These are phyloP conservation scores for Ceriops decandra DNA, from an alignment of 345 rosid genomes.

Conservation along the genomic window DNA sequence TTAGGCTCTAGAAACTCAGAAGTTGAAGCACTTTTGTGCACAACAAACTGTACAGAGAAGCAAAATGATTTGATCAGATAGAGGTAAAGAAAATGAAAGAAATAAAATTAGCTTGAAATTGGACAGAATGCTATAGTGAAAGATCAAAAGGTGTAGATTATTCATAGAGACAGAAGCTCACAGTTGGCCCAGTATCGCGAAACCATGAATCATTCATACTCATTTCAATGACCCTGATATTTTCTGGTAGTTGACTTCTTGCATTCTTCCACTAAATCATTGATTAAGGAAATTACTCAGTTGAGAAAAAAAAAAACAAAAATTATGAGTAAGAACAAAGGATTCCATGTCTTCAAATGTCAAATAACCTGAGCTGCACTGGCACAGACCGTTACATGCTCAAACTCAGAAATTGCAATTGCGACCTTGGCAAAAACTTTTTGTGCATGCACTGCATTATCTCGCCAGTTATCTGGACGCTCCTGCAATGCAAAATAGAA, in stretches of 20 bases:
- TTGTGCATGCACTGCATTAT: conserved; percentile 59
- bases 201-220: conserved; percentile 97
- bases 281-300: conserved; percentile 3
- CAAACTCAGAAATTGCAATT: conserved; percentile 69
- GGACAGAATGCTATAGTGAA: no score
- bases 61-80: not conserved
- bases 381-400: conserved; percentile 88
- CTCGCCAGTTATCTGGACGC: conserved; percentile 89
- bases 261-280: conserved; percentile 77
- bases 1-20: conserved; percentile 30
- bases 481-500: conserved; percentile 47
- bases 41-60: conserved; percentile 49
- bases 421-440: conserved; percentile 59
- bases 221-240: conserved; percentile 81
- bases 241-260: conserved; percentile 59
- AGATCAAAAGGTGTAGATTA: no score
- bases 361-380: conserved; percentile 66
- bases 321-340: not conserved
- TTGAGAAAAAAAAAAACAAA: conserved; percentile 8
- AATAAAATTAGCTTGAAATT: not conserved
- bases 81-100: not conserved
- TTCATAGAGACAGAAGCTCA: conserved; percentile 30
- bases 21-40: conserved; percentile 27
- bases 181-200: conserved; percentile 93
- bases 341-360: conserved; percentile 9